Conservation (phyloP, 805 yeast genomes). For the Isabelozyma rhagii region DNA sequence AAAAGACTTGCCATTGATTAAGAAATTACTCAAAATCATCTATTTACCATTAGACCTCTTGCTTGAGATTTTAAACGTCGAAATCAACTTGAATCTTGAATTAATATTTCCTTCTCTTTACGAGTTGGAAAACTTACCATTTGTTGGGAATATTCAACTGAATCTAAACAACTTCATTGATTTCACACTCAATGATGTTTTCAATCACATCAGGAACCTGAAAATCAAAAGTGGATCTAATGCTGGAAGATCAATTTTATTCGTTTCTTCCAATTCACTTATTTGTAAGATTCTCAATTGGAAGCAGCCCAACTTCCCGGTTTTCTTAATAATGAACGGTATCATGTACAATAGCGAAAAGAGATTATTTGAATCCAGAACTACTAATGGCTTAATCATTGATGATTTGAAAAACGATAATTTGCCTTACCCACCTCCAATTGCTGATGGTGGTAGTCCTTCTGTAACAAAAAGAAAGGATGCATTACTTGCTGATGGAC, state of each 20-base stretch:
- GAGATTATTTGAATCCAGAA: constrained; percentile 34
- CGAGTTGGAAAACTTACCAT: constrained; percentile 37
- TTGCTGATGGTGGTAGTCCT: background rate
- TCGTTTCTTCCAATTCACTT: constrained; percentile 81
- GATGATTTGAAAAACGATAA: constrained; percentile 9
- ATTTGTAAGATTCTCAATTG: constrained; percentile 94
- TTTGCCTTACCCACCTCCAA: background rate
- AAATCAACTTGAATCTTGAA: constrained; percentile 69
- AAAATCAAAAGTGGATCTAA: constrained; percentile 16
- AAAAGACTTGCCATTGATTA: constrained; percentile 37
- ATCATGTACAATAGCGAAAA: constrained; percentile 31
- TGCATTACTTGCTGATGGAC: constrained; percentile 22
- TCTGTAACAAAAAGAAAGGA: constrained; percentile 3
- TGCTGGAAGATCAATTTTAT: constrained; percentile 63
- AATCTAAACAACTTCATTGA: constrained; percentile 77
- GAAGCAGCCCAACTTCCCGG: constrained; percentile 98
- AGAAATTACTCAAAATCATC: constrained; percentile 42
- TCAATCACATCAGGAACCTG: constrained; percentile 65
- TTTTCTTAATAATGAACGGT: constrained; percentile 79
- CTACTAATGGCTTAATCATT: constrained; percentile 39
- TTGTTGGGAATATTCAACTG: constrained; percentile 38
- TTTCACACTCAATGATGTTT: constrained; percentile 63
- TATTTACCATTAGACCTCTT: constrained; percentile 61
- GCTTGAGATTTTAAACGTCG: constrained; percentile 51
- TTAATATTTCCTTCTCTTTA: constrained; percentile 68